phyloP scores from a whole-genome alignment of 805 yeast species.

The Ogataea polymorpha region DNA sequence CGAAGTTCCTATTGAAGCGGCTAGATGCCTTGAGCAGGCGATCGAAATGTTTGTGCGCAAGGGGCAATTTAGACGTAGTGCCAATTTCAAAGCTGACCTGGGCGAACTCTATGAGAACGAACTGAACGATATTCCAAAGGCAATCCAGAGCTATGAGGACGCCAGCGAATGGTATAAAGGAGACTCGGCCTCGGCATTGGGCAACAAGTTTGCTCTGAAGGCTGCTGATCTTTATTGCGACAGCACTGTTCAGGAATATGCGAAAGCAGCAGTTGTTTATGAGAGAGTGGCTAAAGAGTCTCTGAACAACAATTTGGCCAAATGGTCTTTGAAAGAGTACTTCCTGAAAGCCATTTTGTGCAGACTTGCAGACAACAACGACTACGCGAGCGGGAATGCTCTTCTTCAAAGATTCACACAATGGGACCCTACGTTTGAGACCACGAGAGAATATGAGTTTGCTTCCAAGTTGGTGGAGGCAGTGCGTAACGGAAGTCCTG shows the following conservation, averaged over 20 bases:
- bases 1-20: conserved; percentile 73
- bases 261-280: conserved; percentile 71
- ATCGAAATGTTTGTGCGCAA: conserved; percentile 78
- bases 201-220: conserved; percentile 83
- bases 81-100: conserved; percentile 87
- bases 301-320: conserved; percentile 68
- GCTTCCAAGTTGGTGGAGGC: conserved; percentile 65
- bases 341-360: conserved; percentile 81
- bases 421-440: conserved; percentile 74
- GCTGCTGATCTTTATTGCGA: conserved; percentile 86
- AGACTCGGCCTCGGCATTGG: conserved; percentile 88
- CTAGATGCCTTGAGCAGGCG: conserved; percentile 70
- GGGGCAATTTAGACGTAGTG: conserved; percentile 96
- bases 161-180: conserved; percentile 96
- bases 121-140: conserved; percentile 61
- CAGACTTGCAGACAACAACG: conserved; percentile 71
- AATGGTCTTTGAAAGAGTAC: conserved; percentile 92
- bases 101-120: conserved; percentile 83
- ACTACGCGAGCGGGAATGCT: conserved; percentile 80
- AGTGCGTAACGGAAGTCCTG: conserved; percentile 77
- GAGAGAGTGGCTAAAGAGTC: conserved; percentile 76
- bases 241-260: conserved; percentile 57
- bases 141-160: conserved; percentile 76
- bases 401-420: conserved; percentile 58
- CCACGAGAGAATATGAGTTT: conserved; percentile 73